Conservation (phyloP, 768 basidiomycete genomes). For the Termitomyces sp. region DNA sequence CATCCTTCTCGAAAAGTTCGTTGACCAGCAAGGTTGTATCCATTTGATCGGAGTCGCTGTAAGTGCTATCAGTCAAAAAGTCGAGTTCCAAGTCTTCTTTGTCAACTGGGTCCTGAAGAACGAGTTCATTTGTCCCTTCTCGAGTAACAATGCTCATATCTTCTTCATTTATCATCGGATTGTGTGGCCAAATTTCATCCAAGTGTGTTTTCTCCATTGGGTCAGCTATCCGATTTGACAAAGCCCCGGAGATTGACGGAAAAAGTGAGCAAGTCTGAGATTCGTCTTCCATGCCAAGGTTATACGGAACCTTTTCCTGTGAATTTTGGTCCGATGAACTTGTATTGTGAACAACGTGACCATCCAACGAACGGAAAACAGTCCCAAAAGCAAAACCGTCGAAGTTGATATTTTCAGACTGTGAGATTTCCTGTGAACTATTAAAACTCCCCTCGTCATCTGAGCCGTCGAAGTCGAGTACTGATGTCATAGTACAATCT, state of each 20-base stretch:
- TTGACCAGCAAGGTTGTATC: conserved; percentile 1
- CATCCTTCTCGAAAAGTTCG: conserved; percentile 8
- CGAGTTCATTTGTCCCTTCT: neutral
- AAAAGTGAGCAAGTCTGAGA: conserved; percentile 8
- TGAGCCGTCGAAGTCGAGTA: conserved; percentile 11
- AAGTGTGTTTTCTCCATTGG: neutral
- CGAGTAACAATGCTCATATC: neutral
- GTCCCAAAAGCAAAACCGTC: neutral
- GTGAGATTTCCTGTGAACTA: conserved; percentile 3
- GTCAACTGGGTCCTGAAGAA: neutral
- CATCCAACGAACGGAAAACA: neutral
- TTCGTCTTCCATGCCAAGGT: neutral
- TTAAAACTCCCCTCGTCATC: conserved; percentile 1
- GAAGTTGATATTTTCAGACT: neutral
- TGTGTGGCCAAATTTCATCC: neutral
- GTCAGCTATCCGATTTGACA: neutral
- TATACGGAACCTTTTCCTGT: conserved; percentile 5
- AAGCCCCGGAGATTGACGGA: conserved; percentile 4
- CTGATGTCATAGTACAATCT: neutral
- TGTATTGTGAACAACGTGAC: conserved; percentile 10
- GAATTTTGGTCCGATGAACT: conserved; percentile 3
- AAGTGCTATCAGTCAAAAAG: conserved; percentile 11
- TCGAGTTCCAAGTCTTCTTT: conserved; percentile 11
- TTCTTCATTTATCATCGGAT: neutral
- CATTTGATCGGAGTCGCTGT: neutral